Conservation (phyloP, 768 basidiomycete species). For the Pulveroboletus ravenelii region DNA sequence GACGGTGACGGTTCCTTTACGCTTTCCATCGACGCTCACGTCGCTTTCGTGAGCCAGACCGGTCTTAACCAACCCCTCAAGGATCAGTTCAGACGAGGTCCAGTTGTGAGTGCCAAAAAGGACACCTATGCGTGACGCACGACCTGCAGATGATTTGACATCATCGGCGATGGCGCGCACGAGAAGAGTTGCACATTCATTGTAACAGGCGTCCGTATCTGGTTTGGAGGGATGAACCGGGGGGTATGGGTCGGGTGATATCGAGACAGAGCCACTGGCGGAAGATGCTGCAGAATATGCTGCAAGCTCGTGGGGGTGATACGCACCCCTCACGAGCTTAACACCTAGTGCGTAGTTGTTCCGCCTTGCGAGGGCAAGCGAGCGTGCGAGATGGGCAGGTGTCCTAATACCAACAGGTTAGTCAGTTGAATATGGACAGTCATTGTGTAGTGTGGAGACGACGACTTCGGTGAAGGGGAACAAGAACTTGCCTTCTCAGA, state of each 20-base stretch:
- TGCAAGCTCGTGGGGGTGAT: conserved; percentile 71
- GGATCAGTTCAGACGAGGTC: conserved; percentile 56
- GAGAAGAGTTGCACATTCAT: conserved; percentile 56
- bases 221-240: conserved; percentile 68
- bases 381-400: conserved; percentile 60
- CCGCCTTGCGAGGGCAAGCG: conserved; percentile 58
- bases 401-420: conserved; percentile 40
- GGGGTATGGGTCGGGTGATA: conserved; percentile 52
- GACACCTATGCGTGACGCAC: conserved; percentile 46
- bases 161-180: conserved; percentile 53
- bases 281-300: conserved; percentile 29
- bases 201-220: conserved; percentile 72
- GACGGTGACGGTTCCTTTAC: conserved; percentile 37
- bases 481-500: conserved; percentile 53
- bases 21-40: conserved; percentile 10
- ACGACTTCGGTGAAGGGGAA: not conserved
- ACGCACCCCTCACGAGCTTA: conserved; percentile 92
- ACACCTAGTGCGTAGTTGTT: conserved; percentile 76
- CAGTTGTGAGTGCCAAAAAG: conserved; percentile 89
- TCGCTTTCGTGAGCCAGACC: conserved; percentile 40
- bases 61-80: conserved; percentile 52
- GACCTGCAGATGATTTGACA: conserved; percentile 26
- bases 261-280: conserved; percentile 32
- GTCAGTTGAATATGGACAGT: not conserved
- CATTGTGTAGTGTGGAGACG: not conserved